Conservation (phyloP, 2,329 filamentous ascomycete species). For the Tolypocladium guangdongense region DNA sequence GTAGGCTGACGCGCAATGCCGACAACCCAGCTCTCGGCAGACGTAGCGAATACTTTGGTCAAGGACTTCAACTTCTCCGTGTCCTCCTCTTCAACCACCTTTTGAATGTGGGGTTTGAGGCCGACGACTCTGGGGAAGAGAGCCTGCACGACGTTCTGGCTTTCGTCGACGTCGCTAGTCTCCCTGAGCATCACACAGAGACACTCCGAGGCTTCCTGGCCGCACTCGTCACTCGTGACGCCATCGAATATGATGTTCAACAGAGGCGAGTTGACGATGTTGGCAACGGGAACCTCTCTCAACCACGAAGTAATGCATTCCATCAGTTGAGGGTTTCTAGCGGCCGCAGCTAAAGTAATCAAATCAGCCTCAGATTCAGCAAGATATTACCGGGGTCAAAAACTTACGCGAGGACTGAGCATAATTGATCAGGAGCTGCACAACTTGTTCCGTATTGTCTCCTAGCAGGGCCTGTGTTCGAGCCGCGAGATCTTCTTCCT, state of each 20-base stretch:
- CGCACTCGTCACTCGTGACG: constrained; percentile 62
- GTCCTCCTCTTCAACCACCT: constrained; percentile 71
- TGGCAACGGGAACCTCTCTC: constrained; percentile 75
- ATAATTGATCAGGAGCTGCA: constrained; percentile 81
- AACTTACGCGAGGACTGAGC: constrained; percentile 77
- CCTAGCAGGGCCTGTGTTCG: constrained; percentile 84
- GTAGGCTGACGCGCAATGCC: constrained; percentile 74
- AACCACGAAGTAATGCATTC: constrained; percentile 97
- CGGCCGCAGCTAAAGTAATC: constrained; percentile 49
- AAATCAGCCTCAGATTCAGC: not conserved
- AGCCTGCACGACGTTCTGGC: constrained; percentile 65
- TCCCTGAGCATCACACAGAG: constrained; percentile 86
- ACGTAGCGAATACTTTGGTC: constrained; percentile 83
- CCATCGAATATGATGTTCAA: constrained; percentile 72
- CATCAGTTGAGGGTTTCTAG: constrained; percentile 80
- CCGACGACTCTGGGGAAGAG: constrained; percentile 73
- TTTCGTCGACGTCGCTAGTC: constrained; percentile 89
- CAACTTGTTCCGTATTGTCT: constrained; percentile 80
- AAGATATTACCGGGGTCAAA: not conserved
- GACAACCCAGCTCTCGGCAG: constrained; percentile 89
- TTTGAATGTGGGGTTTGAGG: constrained; percentile 64
- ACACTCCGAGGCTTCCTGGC: constrained; percentile 84
- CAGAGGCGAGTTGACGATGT: constrained; percentile 76
- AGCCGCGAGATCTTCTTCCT: constrained; percentile 89
- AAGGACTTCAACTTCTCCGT: constrained; percentile 76